phyloP scores from a whole-genome alignment of 441 rosid species.

The Erodium moschatum region DNA sequence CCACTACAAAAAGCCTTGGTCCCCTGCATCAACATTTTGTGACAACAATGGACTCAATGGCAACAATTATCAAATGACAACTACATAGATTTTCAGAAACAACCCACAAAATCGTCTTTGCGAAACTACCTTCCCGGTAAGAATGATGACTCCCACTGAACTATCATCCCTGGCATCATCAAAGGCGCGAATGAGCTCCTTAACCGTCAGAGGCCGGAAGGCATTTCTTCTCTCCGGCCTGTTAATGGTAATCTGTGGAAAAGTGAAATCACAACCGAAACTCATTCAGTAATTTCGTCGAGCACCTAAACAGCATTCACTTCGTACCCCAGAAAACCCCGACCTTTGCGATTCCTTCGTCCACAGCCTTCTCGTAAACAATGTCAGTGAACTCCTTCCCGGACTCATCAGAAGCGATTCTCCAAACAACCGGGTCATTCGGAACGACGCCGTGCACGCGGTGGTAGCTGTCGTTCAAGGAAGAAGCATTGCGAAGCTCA shows the following conservation, averaged over 20 bases:
- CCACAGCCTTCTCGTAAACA: conserved; percentile 66
- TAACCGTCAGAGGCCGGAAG: conserved; percentile 61
- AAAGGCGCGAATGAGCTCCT: conserved; percentile 71
- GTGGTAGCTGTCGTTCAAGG: conserved; percentile 53
- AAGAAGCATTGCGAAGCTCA: conserved; percentile 29
- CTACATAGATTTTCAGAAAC: too few species aligned
- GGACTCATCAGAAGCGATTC: conserved; percentile 31
- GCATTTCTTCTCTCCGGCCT: conserved; percentile 80
- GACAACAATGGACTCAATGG: too few species aligned
- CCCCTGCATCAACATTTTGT: conserved; percentile 41
- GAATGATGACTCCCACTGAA: conserved; percentile 68
- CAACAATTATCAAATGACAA: too few species aligned
- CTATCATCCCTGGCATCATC: conserved; percentile 71
- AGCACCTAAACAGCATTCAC: not conserved
- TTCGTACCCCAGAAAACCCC: too few species aligned
- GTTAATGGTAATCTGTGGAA: conserved; percentile 58
- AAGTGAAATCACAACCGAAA: not conserved
- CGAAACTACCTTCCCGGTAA: conserved; percentile 65
- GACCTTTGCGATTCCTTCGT: conserved; percentile 85
- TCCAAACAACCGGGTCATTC: conserved; percentile 48
- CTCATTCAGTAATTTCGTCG: conserved; percentile 5
- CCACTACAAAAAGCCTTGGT: conserved; percentile 86
- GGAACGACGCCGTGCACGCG: conserved; percentile 69
- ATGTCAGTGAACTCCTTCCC: conserved; percentile 52
- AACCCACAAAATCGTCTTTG: not conserved